phyloP scores from a whole-genome alignment of 2,329 filamentous ascomycete species.

The Neopestalotiopsis sp. region DNA sequence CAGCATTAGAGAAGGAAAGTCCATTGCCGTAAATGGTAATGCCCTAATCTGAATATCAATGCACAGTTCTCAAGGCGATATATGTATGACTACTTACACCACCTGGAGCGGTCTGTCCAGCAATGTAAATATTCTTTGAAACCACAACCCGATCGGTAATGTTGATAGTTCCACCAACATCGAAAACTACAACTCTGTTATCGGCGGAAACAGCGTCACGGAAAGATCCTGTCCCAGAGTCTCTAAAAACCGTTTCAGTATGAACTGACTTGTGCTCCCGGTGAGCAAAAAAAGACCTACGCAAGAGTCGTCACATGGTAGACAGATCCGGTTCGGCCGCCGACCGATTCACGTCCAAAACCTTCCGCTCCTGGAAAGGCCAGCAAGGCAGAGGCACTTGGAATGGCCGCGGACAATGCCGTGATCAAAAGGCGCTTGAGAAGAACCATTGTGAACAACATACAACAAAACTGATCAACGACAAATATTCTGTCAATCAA shows the following conservation, averaged over 20 bases:
- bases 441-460: constrained; percentile 23
- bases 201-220: constrained; percentile 53
- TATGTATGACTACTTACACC: constrained; percentile 39
- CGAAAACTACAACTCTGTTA: constrained; percentile 55
- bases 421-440: constrained; percentile 22
- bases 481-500: too few relatives aligned
- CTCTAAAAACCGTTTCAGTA: constrained; percentile 28
- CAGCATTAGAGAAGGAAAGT: constrained; percentile 54
- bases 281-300: constrained; percentile 21
- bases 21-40: constrained; percentile 61
- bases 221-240: constrained; percentile 52
- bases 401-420: constrained; percentile 15
- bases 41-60: constrained; percentile 28
- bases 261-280: too few relatives aligned
- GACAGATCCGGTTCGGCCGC: constrained; percentile 50
- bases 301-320: constrained; percentile 55
- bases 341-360: constrained; percentile 50
- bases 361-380: constrained; percentile 57
- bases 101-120: constrained; percentile 55
- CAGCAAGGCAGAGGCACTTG: constrained; percentile 29
- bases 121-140: constrained; percentile 51
- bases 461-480: not conserved
- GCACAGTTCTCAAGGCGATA: not conserved
- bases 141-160: constrained; percentile 52
- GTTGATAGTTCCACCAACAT: constrained; percentile 54